Evolutionary conservation across 139 green algal species (phyloP).

Genomic region (Zygnema circumcarinatum): DNA sequence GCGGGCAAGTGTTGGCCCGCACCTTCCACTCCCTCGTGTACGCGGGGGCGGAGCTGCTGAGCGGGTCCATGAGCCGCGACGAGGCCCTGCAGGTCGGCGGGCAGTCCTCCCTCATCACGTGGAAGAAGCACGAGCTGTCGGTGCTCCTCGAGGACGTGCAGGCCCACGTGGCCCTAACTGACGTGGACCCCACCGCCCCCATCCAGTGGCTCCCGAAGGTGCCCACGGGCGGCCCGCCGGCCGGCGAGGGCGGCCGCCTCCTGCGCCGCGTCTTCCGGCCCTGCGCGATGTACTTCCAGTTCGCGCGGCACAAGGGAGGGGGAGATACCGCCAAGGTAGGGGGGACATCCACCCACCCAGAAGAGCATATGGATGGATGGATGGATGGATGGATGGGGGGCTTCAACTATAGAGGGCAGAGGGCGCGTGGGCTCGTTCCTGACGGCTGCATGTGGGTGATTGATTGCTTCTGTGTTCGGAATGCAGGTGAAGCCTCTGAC

Average conservation of each 20-base stretch:
- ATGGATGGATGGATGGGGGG: too few relatives aligned
- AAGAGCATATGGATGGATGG: background rate
- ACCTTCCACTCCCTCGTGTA: conserved; percentile 50
- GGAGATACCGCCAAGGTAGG: conserved; percentile 22
- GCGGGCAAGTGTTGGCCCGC: conserved; percentile 50
- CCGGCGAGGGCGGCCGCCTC: background rate
- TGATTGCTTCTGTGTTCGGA: too few relatives aligned
- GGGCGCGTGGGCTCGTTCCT: too few relatives aligned
- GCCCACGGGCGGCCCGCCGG: background rate
- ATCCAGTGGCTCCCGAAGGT: conserved; percentile 61
- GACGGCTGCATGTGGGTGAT: too few relatives aligned
- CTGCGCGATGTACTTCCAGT: conserved; percentile 60
- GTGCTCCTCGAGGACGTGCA: conserved; percentile 53
- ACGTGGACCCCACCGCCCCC: conserved; percentile 58
- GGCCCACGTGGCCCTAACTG: conserved; percentile 60
- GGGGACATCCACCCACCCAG: background rate
- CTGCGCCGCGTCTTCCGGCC: conserved; percentile 54
- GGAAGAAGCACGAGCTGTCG: conserved; percentile 22
- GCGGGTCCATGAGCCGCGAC: background rate
- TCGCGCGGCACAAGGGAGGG: conserved; percentile 39
- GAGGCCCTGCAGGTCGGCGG: background rate
- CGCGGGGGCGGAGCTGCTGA: background rate
- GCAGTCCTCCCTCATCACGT: background rate
- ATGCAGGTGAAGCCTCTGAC: conserved; percentile 37
- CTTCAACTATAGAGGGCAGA: too few relatives aligned